phyloP scores from a whole-genome alignment of 257 asterid species.

The Solanum neorickii region DNA sequence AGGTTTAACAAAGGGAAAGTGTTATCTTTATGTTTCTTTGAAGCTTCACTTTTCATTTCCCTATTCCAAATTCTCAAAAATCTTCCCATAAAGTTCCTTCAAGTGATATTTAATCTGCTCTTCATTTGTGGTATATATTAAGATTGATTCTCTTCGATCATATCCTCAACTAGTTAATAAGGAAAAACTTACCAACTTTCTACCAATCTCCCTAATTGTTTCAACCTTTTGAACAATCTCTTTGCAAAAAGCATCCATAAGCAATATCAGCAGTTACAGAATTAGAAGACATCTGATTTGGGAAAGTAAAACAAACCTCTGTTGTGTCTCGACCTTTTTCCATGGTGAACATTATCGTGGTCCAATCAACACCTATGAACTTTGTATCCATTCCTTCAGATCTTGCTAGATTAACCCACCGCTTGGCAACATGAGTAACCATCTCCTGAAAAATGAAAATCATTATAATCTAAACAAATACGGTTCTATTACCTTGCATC shows the following conservation, averaged over 20 bases:
- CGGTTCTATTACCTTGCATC: background rate
- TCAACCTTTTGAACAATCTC: background rate
- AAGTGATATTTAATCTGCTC: background rate
- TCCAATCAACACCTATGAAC: slow-evolving; percentile 60
- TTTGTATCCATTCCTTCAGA: slow-evolving; percentile 66
- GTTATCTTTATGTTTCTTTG: background rate
- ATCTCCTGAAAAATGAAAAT: slow-evolving; percentile 46
- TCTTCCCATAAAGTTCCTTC: background rate
- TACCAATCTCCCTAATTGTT: background rate
- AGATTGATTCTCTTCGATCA: background rate
- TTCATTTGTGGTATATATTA: background rate
- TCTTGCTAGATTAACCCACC: slow-evolving; percentile 73
- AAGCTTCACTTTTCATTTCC: background rate
- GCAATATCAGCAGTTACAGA: background rate
- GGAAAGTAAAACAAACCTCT: slow-evolving; percentile 45
- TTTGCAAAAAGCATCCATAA: background rate
- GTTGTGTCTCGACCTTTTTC: slow-evolving; percentile 66
- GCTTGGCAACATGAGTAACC: slow-evolving; percentile 61
- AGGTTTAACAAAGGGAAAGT: background rate
- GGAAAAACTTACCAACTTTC: background rate
- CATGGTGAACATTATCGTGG: slow-evolving; percentile 87
- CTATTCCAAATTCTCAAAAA: background rate
- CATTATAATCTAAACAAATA: background rate
- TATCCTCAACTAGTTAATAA: background rate
- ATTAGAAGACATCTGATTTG: background rate